Evolutionary conservation across 371 early-diverging fungal genomes (phyloP).

Genomic region (Catenaria anguillulae): DNA sequence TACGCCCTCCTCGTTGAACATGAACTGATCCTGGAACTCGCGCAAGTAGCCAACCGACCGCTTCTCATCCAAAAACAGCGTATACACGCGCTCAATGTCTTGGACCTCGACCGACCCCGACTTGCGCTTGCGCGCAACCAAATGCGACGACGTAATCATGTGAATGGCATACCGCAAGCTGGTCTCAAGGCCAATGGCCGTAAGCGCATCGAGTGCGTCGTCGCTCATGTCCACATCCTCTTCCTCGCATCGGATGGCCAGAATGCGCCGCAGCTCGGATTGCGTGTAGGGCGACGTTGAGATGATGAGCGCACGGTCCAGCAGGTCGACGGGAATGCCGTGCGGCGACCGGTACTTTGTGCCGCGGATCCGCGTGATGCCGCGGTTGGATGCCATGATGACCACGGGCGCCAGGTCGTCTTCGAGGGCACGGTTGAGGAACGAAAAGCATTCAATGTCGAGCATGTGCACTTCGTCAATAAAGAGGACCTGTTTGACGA

Average conservation of each 20-base stretch:
- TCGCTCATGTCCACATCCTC: slow-evolving; percentile 94
- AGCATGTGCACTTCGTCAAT: slow-evolving; percentile 99
- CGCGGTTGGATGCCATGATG: slow-evolving; percentile 93
- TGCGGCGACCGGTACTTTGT: slow-evolving; percentile 85
- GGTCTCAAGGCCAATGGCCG: slow-evolving; percentile 78
- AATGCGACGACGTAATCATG: slow-evolving; percentile 79
- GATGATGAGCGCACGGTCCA: slow-evolving; percentile 91
- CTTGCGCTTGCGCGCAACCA: slow-evolving; percentile 82
- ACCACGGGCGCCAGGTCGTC: slow-evolving; percentile 91
- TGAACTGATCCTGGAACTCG: slow-evolving; percentile 82
- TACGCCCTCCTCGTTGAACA: slow-evolving; percentile 53
- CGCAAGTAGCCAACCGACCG: slow-evolving; percentile 81
- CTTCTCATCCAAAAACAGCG: slow-evolving; percentile 89
- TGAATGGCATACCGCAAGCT: slow-evolving; percentile 96
- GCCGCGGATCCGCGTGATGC: slow-evolving; percentile 86
- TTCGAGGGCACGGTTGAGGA: slow-evolving; percentile 93
- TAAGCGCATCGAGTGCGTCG: slow-evolving; percentile 76
- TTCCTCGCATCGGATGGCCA: slow-evolving; percentile 79
- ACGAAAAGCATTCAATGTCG: slow-evolving; percentile 97
- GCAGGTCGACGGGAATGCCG: slow-evolving; percentile 92
- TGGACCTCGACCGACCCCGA: slow-evolving; percentile 59
- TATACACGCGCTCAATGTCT: slow-evolving; percentile 83
- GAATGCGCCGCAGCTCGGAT: slow-evolving; percentile 76
- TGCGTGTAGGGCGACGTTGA: slow-evolving; percentile 79
- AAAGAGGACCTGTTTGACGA: no score